Evolutionary conservation across 2,329 filamentous ascomycete genomes (phyloP).

Genomic region (Pleoardoris graminearum): DNA sequence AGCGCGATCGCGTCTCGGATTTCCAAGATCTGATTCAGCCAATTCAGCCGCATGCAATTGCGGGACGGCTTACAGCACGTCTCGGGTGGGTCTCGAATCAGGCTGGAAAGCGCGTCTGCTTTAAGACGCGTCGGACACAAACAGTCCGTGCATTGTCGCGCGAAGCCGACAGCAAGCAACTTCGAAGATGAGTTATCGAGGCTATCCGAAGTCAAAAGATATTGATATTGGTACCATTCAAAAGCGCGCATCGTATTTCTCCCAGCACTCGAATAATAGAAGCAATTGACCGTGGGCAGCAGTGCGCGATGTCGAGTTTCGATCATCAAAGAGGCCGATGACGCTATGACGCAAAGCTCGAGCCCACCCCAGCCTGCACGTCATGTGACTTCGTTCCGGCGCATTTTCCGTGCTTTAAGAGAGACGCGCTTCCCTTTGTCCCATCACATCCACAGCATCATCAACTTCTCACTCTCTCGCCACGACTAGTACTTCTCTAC

Average conservation of each 20-base stretch:
- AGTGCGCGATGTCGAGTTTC: slow-evolving; percentile 11
- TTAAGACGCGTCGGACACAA: slow-evolving; percentile 36
- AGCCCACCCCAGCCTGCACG: slow-evolving; percentile 15
- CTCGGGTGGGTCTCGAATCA: slow-evolving; percentile 36
- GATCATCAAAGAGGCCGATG: slow-evolving; percentile 12
- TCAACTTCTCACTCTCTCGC: slow-evolving; percentile 22
- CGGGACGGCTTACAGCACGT: slow-evolving; percentile 14
- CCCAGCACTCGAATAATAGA: too few relatives aligned
- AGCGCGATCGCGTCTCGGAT: slow-evolving; percentile 8
- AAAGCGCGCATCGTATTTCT: slow-evolving; percentile 9
- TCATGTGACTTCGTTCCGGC: slow-evolving; percentile 28
- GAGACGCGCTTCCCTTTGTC: slow-evolving; percentile 24
- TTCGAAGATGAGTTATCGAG: slow-evolving; percentile 9
- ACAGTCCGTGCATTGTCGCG: slow-evolving; percentile 23
- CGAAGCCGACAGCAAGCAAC: slow-evolving; percentile 21
- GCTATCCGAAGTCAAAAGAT: background rate
- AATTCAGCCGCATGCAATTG: slow-evolving; percentile 23
- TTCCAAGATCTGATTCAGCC: slow-evolving; percentile 38
- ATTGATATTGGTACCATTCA: slow-evolving; percentile 23
- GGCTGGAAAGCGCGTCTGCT: slow-evolving; percentile 29
- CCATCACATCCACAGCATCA: slow-evolving; percentile 31
- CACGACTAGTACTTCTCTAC: slow-evolving; percentile 15
- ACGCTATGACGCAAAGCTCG: slow-evolving; percentile 20
- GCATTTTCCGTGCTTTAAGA: slow-evolving; percentile 25
- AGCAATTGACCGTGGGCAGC: background rate